Evolutionary conservation across 2,329 filamentous ascomycete genomes (phyloP).

Genomic region (Penicillium sp.): DNA sequence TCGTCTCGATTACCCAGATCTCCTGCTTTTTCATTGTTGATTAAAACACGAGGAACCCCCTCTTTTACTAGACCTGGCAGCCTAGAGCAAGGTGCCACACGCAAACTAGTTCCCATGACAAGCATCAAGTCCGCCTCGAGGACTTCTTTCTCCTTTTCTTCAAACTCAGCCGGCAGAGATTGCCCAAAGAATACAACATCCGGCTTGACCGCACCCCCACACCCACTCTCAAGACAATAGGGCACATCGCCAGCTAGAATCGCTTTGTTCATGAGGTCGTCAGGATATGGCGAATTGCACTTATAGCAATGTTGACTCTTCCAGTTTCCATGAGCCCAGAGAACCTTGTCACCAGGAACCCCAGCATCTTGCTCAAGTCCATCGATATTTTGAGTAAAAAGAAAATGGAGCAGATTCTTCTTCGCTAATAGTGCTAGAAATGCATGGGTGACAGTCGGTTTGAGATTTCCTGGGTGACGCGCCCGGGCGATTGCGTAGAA

Average conservation of each 20-base stretch:
- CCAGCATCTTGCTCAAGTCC: slow-evolving; percentile 81
- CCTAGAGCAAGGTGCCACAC: slow-evolving; percentile 76
- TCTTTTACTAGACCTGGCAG: slow-evolving; percentile 63
- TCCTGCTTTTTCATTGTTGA: slow-evolving; percentile 78
- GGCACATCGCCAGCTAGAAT: slow-evolving; percentile 67
- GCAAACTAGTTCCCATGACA: slow-evolving; percentile 76
- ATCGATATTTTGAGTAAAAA: slow-evolving; percentile 93
- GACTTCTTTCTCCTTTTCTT: slow-evolving; percentile 51
- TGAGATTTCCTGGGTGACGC: slow-evolving; percentile 79
- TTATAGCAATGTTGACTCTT: slow-evolving; percentile 80
- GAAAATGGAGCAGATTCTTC: slow-evolving; percentile 72
- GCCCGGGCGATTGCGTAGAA: slow-evolving; percentile 86
- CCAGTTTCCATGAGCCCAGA: slow-evolving; percentile 87
- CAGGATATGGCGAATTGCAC: slow-evolving; percentile 67
- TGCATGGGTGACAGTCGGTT: slow-evolving; percentile 77
- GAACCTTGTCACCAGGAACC: slow-evolving; percentile 68
- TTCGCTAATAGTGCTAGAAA: slow-evolving; percentile 74
- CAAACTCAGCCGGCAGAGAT: slow-evolving; percentile 60
- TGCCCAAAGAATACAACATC: slow-evolving; percentile 88
- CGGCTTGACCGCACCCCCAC: slow-evolving; percentile 75
- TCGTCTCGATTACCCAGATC: slow-evolving; percentile 69
- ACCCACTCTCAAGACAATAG: slow-evolving; percentile 58
- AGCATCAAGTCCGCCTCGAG: slow-evolving; percentile 67
- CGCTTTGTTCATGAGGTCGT: slow-evolving; percentile 65
- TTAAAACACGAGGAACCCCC: slow-evolving; percentile 67